A percentile compares a stretch with the other conserved stretches of the same genome.
Evolutionary conservation across 495 filamentous ascomycete genomes (phyloP).

Genomic region (Aspergillus bridgeri): DNA sequence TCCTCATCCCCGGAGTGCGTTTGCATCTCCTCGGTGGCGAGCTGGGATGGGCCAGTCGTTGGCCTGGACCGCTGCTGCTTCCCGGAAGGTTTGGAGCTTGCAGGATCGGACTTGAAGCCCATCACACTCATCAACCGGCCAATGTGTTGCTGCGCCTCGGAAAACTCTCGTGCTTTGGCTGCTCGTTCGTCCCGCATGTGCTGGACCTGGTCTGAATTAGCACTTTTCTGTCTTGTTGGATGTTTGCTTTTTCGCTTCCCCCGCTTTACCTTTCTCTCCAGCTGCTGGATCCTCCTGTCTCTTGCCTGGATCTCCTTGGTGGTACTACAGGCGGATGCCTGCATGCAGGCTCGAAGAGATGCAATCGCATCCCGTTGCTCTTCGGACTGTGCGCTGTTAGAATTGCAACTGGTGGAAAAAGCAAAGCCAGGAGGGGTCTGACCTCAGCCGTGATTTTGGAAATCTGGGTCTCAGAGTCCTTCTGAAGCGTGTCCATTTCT

Average conservation of each 20-base stretch:
- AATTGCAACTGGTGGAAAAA: neutral
- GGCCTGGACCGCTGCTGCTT: conserved; percentile 24
- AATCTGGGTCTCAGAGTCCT: conserved; percentile 17
- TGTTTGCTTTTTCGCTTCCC: neutral
- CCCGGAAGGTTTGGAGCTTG: conserved; percentile 17
- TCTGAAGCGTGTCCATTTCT: conserved; percentile 18
- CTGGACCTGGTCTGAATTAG: conserved; percentile 29
- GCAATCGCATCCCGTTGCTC: conserved; percentile 26
- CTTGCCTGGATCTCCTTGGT: conserved; percentile 33
- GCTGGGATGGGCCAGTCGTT: conserved; percentile 9
- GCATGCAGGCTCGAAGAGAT: conserved; percentile 24
- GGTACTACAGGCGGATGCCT: conserved; percentile 22
- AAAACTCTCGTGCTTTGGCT: conserved; percentile 46
- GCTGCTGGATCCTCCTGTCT: conserved; percentile 31
- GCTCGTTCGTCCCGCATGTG: conserved; percentile 38
- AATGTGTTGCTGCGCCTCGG: conserved; percentile 48
- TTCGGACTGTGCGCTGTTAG: conserved; percentile 9
- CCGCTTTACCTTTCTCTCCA: conserved; percentile 46
- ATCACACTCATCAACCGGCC: conserved; percentile 46
- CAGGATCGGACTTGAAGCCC: conserved; percentile 33
- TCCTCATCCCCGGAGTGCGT: conserved; percentile 20
- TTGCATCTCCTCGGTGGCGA: conserved; percentile 13
- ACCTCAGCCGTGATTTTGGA: conserved; percentile 25
- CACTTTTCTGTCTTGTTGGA: neutral
- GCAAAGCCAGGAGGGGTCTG: neutral